Conservation (phyloP, 257 asterid species). For the Nicotiana undulata region DNA sequence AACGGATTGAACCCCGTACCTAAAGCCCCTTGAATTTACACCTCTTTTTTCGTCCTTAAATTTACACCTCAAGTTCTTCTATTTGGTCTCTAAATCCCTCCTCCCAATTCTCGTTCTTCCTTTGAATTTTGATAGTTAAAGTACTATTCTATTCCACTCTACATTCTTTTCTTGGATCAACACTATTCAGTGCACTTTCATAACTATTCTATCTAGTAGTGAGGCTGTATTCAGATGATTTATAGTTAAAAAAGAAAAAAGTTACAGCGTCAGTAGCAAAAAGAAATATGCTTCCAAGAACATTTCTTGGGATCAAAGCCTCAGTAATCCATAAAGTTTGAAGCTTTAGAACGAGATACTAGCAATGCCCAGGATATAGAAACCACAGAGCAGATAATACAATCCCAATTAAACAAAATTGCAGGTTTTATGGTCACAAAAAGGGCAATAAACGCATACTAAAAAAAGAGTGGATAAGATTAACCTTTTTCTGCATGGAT, state of each 20-base stretch:
- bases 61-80: background rate
- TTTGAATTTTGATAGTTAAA: background rate
- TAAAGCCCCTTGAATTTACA: background rate
- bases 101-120: background rate
- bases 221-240: background rate
- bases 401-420: background rate
- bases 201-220: background rate
- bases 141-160: background rate
- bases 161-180: background rate
- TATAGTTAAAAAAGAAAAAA: background rate
- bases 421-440: background rate
- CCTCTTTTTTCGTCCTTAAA: too few relatives aligned
- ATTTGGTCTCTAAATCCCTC: background rate
- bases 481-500: slow-evolving; percentile 83
- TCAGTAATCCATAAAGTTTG: background rate
- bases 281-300: background rate
- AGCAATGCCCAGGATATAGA: background rate
- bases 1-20: background rate
- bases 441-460: background rate
- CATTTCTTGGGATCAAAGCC: background rate
- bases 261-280: background rate
- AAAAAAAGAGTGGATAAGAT: background rate
- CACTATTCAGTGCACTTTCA: background rate
- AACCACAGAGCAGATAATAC: background rate
- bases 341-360: background rate